Evolutionary conservation across 2,329 filamentous ascomycete species (phyloP), one percentile per base, ranked within the genome.

Genomic region (Scleromitrula shiraiana): DNA sequence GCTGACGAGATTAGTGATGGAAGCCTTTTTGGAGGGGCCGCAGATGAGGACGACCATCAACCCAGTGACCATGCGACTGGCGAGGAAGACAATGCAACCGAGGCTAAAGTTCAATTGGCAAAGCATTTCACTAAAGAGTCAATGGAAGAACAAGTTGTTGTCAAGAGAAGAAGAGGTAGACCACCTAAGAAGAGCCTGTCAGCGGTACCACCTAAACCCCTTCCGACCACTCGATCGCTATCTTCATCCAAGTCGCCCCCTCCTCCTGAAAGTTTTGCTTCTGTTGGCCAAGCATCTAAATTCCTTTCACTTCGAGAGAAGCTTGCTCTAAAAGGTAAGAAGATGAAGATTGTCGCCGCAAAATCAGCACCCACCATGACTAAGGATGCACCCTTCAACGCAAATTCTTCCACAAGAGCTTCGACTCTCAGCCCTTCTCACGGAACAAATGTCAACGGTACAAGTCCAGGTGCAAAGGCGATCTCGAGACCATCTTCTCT

Each of bases 291-390:
- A 24, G 39, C 38, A 8, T 27, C 38, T 33, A 19, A 56, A 24
- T 42, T 60, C 20, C 51, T 62, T 27, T 62, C 60, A 4, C 41
- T 62, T 29, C 57, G 53, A 36, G 61, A 63, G 44, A 62, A 54
- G 46, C 52, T 62, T 30, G 56, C 58, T 33, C 38, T 61, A n/a
- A 58, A 62, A 42, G 59, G 59, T 7, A 61, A 59, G 49, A 49
- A 52, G 2, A 42, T 55, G 40, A 63, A 60, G 37, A 60, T 62
- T 35, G 55, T 62, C 23, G 49, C 53, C 27, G 29, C 49, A 24
- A 55, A 59, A 47, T 20, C 46, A 26, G 30, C 37, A 17, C 32
- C 50, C 4, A n/a, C 40, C 27, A 48, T 12, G 14, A 15, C 26
- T 17, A 50, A 24, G 27, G 35, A 47, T 12, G 8, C 14, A 10